phyloP scores from a whole-genome alignment of 176 grass and related monocot genomes.

The Saccharum spontaneum region DNA sequence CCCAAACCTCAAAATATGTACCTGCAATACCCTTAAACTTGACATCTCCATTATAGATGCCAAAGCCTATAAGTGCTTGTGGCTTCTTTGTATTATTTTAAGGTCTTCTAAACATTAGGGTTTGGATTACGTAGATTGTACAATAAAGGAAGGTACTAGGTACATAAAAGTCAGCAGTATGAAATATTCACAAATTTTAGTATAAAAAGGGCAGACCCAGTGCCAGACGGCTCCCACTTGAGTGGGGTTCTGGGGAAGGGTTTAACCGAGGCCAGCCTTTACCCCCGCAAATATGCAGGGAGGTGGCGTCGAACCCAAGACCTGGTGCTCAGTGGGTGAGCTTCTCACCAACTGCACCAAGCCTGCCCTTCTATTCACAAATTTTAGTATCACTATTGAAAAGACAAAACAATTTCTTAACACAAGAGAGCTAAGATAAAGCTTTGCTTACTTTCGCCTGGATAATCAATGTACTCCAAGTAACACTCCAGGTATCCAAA shows the following conservation, averaged over 20 bases:
- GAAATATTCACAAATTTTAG: background rate
- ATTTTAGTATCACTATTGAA: background rate
- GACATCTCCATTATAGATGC: constrained; percentile 2
- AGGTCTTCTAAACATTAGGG: background rate
- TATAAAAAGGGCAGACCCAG: no score
- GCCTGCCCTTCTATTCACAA: no score
- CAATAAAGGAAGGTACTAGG: background rate
- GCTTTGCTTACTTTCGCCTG: constrained; percentile 51
- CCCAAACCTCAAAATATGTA: background rate
- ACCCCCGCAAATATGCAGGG: no score
- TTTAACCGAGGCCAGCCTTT: no score
- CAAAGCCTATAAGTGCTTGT: background rate
- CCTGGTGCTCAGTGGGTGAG: no score
- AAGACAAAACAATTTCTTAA: background rate
- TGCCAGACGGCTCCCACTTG: no score
- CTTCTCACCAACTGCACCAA: no score
- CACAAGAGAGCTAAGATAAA: constrained; percentile 22
- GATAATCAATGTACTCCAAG: constrained; percentile 63
- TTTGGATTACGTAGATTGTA: background rate
- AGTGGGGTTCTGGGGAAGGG: no score
- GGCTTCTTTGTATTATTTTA: background rate
- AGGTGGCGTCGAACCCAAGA: no score
- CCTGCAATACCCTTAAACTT: background rate
- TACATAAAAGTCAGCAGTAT: background rate
- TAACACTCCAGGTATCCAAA: constrained; percentile 35